A percentile compares a stretch with the other conserved stretches of the same genome.
These are phyloP conservation scores for Dendrobium nobile DNA, from an alignment of 106 monocot genomes.

Conservation along the genomic window DNA sequence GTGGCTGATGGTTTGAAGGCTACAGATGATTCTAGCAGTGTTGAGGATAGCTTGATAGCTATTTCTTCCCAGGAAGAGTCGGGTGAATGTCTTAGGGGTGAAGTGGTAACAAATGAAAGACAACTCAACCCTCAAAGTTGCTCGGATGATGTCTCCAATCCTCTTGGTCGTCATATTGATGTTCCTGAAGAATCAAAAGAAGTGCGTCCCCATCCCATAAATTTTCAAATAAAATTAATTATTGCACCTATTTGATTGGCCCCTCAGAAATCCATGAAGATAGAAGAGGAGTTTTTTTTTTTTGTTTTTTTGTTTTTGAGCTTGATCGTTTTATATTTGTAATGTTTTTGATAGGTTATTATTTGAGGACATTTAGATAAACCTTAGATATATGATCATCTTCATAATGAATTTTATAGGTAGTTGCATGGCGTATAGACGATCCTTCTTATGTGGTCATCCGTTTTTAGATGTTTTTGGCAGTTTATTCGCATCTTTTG, in stretches of 20 bases:
- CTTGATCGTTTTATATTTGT: not conserved
- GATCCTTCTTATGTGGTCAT: not conserved
- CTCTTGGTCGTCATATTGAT: constrained; percentile 7
- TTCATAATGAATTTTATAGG: no score
- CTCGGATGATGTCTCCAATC: not conserved
- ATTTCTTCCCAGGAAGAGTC: not conserved
- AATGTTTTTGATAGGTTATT: not conserved
- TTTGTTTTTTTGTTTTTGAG: not conserved
- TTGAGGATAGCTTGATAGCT: constrained; percentile 3
- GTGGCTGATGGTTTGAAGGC: constrained; percentile 10
- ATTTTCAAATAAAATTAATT: not conserved
- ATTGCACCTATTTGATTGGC: not conserved
- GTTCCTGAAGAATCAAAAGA: constrained; percentile 20
- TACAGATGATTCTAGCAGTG: constrained; percentile 1
- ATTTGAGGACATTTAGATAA: not conserved
- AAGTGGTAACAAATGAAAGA: constrained; percentile 4
- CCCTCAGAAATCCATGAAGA: not conserved
- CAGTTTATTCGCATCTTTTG: not conserved
- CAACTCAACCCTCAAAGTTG: not conserved
- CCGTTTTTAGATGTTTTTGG: not conserved
- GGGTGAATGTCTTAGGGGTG: not conserved
- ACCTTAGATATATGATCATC: not conserved
- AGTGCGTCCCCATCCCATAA: constrained; percentile 12
- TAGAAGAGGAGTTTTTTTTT: not conserved
- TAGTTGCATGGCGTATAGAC: no score